Base-by-base conservation (phyloP, 2,329 filamentous ascomycete species). In the Pestalotiopsis sp. region DNA sequence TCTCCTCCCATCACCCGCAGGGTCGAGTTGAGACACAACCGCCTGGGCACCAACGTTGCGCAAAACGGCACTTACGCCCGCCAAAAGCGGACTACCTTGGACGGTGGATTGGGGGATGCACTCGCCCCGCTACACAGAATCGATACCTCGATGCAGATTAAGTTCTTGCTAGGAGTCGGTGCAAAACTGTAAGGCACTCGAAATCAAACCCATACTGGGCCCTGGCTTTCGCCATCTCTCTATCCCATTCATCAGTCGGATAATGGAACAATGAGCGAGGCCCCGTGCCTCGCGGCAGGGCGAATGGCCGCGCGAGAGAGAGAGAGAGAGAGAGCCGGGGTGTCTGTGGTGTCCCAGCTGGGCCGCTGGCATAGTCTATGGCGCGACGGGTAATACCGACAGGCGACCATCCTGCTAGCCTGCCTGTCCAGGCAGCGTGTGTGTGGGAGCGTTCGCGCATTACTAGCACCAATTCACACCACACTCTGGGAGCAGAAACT, bases 31-130 rank as follows among this genome's bases (percentile, higher is more conserved):
- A 59, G 61, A 49, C 63, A 66, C 39, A 49, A 63, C 49, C 27
- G 67, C 67, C 62, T 65, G 31, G 67, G 61, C 61, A 68, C 61
- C 66, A 68, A 64, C 20, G 61, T 68, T 68, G 66, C 36, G 66
- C 66, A 68, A 58, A 59, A 68, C 67, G 67, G 67, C 67, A 65
- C 45, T 65, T 68, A 55, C 49, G 45, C 13, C 45, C 23, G 27
- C 23, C 64, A 57, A 65, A 65, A 65, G 64, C 49, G 64, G 64
- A 65, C 45, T 65, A 45, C 64, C 39, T 45, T 27, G 27, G 57
- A 59, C 57, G 57, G 57, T 59, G 57, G 57, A 59, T 36, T 25
- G 49, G 45, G 31, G 31, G 31, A 36, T 27, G 27, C 41, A 57
- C 25, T 23, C 45, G 45, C 64, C 64, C 45, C 64, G 64, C 64